phyloP scores from a whole-genome alignment of 805 yeast genomes.

The Yamadazyma laniorum region DNA sequence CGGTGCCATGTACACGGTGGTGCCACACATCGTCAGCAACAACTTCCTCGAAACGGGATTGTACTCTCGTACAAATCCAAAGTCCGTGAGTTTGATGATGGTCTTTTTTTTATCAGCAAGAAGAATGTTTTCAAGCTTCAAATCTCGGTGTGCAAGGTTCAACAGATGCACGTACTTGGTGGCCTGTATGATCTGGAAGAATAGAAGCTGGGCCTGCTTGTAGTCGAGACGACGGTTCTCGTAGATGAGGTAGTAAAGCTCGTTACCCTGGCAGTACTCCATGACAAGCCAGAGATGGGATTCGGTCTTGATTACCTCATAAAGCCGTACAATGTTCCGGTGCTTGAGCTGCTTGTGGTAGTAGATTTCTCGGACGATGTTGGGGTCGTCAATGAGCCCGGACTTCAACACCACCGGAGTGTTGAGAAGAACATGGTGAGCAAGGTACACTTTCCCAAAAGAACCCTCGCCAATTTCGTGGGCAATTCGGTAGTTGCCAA shows the following conservation, averaged over 20 bases:
- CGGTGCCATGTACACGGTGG: conserved; percentile 96
- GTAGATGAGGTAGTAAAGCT: conserved; percentile 65
- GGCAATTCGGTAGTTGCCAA: conserved; percentile 77
- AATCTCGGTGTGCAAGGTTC: conserved; percentile 80
- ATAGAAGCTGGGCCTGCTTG: conserved; percentile 51
- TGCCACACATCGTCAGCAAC: conserved; percentile 87
- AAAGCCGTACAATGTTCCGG: conserved; percentile 78
- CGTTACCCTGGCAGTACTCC: conserved; percentile 86
- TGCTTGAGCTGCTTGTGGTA: conserved; percentile 83
- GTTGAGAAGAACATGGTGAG: conserved; percentile 70
- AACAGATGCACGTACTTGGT: conserved; percentile 72
- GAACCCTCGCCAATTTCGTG: conserved; percentile 87
- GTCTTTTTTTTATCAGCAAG: conserved; percentile 51
- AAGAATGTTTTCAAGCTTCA: conserved; percentile 77
- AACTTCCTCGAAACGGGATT: conserved; percentile 44
- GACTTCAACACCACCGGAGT: conserved; percentile 80
- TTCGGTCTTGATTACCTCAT: conserved; percentile 83
- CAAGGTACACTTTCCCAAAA: conserved; percentile 88
- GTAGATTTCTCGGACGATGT: conserved; percentile 84
- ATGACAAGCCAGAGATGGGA: conserved; percentile 79
- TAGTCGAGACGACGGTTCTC: conserved; percentile 48
- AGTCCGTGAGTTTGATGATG: conserved; percentile 79
- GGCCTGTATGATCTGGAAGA: conserved; percentile 65
- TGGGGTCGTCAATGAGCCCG: conserved; percentile 74
- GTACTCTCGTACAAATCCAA: conserved; percentile 87